Percentiles rank a stretch among this genome's conserved stretches.
Evolutionary conservation across 2,329 filamentous ascomycete species (phyloP).

Genomic region (Alternaria ethzedia): DNA sequence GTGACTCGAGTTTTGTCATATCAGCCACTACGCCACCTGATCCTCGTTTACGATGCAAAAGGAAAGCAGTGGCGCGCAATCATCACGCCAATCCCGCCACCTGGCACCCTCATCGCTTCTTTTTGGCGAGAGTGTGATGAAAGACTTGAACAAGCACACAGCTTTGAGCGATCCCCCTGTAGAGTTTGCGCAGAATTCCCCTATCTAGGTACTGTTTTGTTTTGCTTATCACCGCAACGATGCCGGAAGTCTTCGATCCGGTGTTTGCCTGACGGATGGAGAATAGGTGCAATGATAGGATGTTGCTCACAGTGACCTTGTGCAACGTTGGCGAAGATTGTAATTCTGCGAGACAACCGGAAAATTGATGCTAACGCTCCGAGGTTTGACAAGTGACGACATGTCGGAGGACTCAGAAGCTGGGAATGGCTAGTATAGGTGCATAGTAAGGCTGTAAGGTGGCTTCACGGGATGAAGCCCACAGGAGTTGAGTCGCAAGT

Average conservation of each 20-base stretch:
- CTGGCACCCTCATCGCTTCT: slow-evolving; percentile 11
- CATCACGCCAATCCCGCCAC: slow-evolving; percentile 23
- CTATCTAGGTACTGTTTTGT: not conserved
- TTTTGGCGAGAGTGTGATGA: slow-evolving; percentile 1
- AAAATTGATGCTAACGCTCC: too few relatives aligned
- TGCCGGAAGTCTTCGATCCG: slow-evolving; percentile 4
- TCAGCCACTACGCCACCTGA: slow-evolving; percentile 3
- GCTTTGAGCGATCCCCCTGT: not conserved
- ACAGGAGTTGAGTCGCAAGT: not conserved
- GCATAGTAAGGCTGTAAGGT: not conserved
- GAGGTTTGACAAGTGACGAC: too few relatives aligned
- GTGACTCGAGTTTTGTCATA: slow-evolving; percentile 1
- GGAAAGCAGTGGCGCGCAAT: slow-evolving; percentile 16
- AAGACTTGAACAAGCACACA: slow-evolving; percentile 8
- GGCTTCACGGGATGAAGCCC: not conserved
- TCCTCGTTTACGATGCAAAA: slow-evolving; percentile 16
- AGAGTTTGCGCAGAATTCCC: not conserved
- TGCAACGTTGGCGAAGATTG: too few relatives aligned
- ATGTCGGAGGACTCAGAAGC: not conserved
- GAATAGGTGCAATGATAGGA: not conserved
- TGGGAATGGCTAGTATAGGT: not conserved
- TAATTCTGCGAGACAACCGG: too few relatives aligned
- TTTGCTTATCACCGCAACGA: slow-evolving; percentile 17
- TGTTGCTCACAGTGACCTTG: too few relatives aligned
- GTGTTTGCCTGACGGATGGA: slow-evolving; percentile 21